A percentile compares a stretch with the other conserved stretches of the same genome.
Conservation (phyloP, 2,329 filamentous ascomycete genomes). For the Stagonosporopsis tanaceti region DNA sequence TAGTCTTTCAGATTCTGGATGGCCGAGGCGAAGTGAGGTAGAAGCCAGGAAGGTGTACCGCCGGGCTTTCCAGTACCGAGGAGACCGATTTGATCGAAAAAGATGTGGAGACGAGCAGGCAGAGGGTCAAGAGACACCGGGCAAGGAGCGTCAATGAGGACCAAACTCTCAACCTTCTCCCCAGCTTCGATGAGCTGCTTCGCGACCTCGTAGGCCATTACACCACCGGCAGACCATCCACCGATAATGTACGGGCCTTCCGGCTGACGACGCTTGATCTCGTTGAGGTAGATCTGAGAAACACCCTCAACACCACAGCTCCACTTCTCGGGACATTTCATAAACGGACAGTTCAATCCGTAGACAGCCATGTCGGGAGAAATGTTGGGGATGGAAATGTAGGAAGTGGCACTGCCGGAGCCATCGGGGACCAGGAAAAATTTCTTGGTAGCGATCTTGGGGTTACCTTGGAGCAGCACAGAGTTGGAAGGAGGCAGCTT, state of each 20-base stretch:
- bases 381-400: conserved; percentile 66
- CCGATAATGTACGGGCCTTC: conserved; percentile 65
- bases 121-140: conserved; percentile 61
- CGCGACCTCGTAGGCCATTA: conserved; percentile 62
- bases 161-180: conserved; percentile 59
- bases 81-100: conserved; percentile 76
- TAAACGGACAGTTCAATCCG: conserved; percentile 73
- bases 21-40: conserved; percentile 75
- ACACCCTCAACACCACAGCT: conserved; percentile 71
- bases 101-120: conserved; percentile 68
- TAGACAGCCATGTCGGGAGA: conserved; percentile 60
- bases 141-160: conserved; percentile 63
- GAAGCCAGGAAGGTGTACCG: conserved; percentile 75
- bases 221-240: conserved; percentile 65
- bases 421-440: conserved; percentile 62
- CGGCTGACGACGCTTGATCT: conserved; percentile 76
- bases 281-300: conserved; percentile 69
- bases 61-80: conserved; percentile 67
- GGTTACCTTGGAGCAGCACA: conserved; percentile 65
- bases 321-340: conserved; percentile 73
- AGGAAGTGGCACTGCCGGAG: conserved; percentile 71
- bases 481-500: conserved; percentile 59
- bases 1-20: conserved; percentile 75
- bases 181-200: conserved; percentile 58
- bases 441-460: conserved; percentile 64